Conservation (phyloP, 2,329 filamentous ascomycete species). For the Paraconiothyrium sp. region DNA sequence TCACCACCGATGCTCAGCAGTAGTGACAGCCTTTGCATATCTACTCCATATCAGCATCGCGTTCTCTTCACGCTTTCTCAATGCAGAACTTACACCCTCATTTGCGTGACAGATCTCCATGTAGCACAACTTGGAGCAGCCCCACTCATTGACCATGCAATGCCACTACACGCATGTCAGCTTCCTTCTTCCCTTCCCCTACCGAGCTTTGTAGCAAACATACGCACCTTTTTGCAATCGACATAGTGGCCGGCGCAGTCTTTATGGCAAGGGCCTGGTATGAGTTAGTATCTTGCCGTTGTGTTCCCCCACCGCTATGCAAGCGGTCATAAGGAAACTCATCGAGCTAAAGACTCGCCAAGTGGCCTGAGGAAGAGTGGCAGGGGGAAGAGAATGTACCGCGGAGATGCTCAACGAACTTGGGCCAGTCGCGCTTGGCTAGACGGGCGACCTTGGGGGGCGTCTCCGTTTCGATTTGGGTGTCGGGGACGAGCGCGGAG, state of each 20-base stretch:
- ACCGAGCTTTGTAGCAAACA: background rate
- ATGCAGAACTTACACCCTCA: background rate
- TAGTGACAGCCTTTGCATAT: background rate
- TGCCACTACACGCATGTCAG: background rate
- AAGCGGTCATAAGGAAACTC: too few species aligned
- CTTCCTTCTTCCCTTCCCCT: background rate
- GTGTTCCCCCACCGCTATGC: too few species aligned
- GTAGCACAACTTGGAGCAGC: slow-evolving; percentile 11
- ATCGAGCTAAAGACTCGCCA: too few species aligned
- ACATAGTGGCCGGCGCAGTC: background rate
- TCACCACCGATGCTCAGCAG: background rate
- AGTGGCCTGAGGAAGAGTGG: too few species aligned
- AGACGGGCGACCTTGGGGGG: background rate
- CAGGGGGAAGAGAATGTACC: background rate
- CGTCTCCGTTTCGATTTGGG: background rate
- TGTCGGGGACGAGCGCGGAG: background rate
- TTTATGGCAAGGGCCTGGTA: background rate
- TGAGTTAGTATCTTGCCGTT: background rate
- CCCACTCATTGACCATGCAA: background rate
- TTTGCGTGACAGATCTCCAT: background rate
- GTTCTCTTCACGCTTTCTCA: background rate
- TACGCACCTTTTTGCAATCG: background rate
- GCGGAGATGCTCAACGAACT: background rate
- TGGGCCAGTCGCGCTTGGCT: background rate
- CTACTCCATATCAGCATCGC: background rate